Base-by-base conservation (phyloP, 768 basidiomycete species). In the Amanita inopinata region DNA sequence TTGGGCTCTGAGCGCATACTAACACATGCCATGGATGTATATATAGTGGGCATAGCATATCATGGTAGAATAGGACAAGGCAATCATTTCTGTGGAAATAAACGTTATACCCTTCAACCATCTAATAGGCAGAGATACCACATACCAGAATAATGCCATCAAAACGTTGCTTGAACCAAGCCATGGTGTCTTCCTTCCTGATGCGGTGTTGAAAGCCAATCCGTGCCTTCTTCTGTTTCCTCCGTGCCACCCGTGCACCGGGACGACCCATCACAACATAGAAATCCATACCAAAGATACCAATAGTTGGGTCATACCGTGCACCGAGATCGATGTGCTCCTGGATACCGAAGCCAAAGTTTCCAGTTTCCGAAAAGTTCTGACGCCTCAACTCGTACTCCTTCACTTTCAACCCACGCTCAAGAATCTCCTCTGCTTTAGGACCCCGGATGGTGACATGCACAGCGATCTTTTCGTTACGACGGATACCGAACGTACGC, bases 281-380 rank as follows among this genome's bases (percentile, higher is more conserved):
- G 71, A 99, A 98, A 71, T 99, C 94, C 94, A 97, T 97, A 52
- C 94, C 94, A 61, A 97, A 97, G 65, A 98, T 97, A 80, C 94
- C 94, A 58, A 99, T 97, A 58, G 77, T 75, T 49, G 94, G 94
- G 66, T 99, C 94, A 70, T 99, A 99, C 60, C 94, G 81, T 56
- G 94, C 94, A 60, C 94, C 94, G 52, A 99, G 72, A 67, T 99
- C 94, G 67, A 99, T 99, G 69, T 99, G 94, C 73, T 96, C 90
- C 70, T 94, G 90, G 61, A 96, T 88, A 62, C 93, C 94, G 68
- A 98, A 99, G 53, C 94, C 94, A 62, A 99, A 99, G 84, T 98
- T 97, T 46, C 94, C 94, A 47, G 91, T 96, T 66, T 90, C 90
- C 53, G 90, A 94, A 71, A 96, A 98, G 81, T 98, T 98, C 65